These are phyloP conservation scores for Phyllosticta capitalensis DNA, from an alignment of 2,329 filamentous ascomycete species.

Conservation along the genomic window DNA sequence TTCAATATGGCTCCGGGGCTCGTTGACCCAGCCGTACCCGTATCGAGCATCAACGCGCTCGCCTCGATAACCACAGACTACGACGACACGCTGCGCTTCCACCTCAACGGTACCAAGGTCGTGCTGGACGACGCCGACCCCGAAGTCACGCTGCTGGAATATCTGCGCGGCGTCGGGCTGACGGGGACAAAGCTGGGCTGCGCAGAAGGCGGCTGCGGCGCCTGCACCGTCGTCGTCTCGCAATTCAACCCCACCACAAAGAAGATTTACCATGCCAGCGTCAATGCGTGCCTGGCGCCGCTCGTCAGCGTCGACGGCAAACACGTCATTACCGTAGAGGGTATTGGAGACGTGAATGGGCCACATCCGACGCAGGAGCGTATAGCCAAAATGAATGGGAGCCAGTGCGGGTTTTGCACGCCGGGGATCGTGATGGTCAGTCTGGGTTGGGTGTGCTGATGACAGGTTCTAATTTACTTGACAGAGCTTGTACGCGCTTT, in stretches of 20 bases:
- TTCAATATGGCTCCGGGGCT: slow-evolving; percentile 51
- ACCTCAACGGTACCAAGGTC: slow-evolving; percentile 87
- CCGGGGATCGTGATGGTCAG: slow-evolving; percentile 85
- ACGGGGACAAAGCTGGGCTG: slow-evolving; percentile 96
- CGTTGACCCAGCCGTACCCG: slow-evolving; percentile 39
- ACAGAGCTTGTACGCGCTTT: slow-evolving; percentile 78
- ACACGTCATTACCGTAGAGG: slow-evolving; percentile 95
- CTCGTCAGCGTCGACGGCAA: slow-evolving; percentile 92
- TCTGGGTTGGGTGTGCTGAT: neutral
- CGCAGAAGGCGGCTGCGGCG: slow-evolving; percentile 91
- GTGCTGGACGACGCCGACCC: slow-evolving; percentile 80
- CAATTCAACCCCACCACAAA: slow-evolving; percentile 90
- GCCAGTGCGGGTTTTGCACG: slow-evolving; percentile 92
- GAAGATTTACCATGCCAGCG: slow-evolving; percentile 88
- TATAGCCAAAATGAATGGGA: slow-evolving; percentile 83
- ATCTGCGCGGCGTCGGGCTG: slow-evolving; percentile 81
- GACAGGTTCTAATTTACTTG: neutral
- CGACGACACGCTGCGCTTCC: slow-evolving; percentile 84
- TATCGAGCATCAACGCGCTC: slow-evolving; percentile 39
- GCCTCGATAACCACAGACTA: slow-evolving; percentile 62
- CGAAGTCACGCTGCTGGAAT: slow-evolving; percentile 85
- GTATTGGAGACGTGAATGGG: slow-evolving; percentile 77
- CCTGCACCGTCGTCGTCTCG: slow-evolving; percentile 85
- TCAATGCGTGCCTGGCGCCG: slow-evolving; percentile 91
- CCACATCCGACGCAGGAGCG: slow-evolving; percentile 88